Base-by-base conservation (phyloP, 2,329 filamentous ascomycete species). In the Exophiala sideris region DNA sequence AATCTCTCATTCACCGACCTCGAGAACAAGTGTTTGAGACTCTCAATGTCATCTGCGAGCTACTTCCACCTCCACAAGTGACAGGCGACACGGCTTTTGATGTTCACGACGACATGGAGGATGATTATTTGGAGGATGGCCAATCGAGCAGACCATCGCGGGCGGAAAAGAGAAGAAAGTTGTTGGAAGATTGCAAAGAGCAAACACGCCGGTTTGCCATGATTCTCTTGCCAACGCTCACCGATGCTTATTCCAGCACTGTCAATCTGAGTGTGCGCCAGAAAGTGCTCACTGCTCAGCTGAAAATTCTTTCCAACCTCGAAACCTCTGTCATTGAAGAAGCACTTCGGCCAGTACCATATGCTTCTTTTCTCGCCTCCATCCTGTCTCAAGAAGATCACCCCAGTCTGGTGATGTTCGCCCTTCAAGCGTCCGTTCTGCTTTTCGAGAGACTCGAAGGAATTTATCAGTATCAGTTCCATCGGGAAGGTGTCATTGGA, bases 271-370 rank as follows among this genome's bases (percentile, higher is more conserved):
- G 84, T 52, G 94, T 99, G 38, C 87, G 95, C 18, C 90, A 97
- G 68, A 96, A 96, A 72, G 94, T 99, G 2, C 79, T 99, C 33
- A 89, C 85, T 16, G 94, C 92, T n/a, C 94, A 99, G 66, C 76
- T 97, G 41, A 97, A 97, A 74, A 97, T 99, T 90, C 80, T 99
- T 8, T 96, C 91, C 10, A 96, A 96, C 61, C 75, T 99, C n/a
- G 90, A 96, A 63, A 85, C 84, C 40, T 79, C 81, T 35, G 90
- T 99, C 47, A 80, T 99, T 3, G 81, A 89, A 57, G 92, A 96
- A 64, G 88, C 92, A 7, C 74, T 99, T 29, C 87, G 87, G 21
- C 83, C 89, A 12, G 91, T 99, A 1, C 89, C 94, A 0, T 99
- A 97, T 70, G 91, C 94, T 2, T 99, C 95, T 0, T 96, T 96